Conservation (phyloP, 768 basidiomycete species). For the Russula ochroleuca region DNA sequence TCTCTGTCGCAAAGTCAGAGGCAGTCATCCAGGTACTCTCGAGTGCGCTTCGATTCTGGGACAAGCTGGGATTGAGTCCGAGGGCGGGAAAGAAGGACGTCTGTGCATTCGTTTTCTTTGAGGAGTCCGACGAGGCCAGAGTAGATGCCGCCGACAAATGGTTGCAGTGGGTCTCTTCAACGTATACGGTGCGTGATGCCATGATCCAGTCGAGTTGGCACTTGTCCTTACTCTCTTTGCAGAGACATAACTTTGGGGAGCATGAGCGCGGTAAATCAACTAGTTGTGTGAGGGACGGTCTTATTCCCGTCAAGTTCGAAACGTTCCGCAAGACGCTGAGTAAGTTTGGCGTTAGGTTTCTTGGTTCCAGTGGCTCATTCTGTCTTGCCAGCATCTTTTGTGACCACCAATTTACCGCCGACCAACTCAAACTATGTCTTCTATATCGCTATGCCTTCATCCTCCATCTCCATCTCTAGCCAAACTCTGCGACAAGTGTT, state of each 20-base stretch:
- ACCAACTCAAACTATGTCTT: constrained; percentile 49
- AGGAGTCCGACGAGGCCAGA: constrained; percentile 51
- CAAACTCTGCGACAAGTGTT: constrained; percentile 65
- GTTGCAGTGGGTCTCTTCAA: constrained; percentile 49
- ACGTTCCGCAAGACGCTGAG: constrained; percentile 65
- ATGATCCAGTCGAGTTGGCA: neutral
- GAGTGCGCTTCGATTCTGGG: constrained; percentile 77
- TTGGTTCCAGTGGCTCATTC: constrained; percentile 8
- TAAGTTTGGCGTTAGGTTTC: constrained; percentile 31
- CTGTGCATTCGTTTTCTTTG: constrained; percentile 62
- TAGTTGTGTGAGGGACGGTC: constrained; percentile 48
- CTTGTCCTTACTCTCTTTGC: constrained; percentile 16
- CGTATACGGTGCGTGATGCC: constrained; percentile 53
- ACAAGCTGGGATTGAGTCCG: constrained; percentile 73
- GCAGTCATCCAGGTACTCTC: constrained; percentile 66
- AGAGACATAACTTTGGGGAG: constrained; percentile 61
- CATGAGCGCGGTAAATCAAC: constrained; percentile 50
- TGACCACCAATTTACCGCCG: constrained; percentile 39
- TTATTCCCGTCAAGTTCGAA: constrained; percentile 63
- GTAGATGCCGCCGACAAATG: constrained; percentile 51
- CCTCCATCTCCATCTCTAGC: constrained; percentile 59
- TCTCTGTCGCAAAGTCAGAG: constrained; percentile 65
- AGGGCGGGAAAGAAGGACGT: constrained; percentile 68
- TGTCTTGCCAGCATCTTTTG: constrained; percentile 45
- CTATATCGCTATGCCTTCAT: constrained; percentile 62